phyloP scores from a whole-genome alignment of 1,284 basidiomycete genomes.

The Caloboletus firmus region DNA sequence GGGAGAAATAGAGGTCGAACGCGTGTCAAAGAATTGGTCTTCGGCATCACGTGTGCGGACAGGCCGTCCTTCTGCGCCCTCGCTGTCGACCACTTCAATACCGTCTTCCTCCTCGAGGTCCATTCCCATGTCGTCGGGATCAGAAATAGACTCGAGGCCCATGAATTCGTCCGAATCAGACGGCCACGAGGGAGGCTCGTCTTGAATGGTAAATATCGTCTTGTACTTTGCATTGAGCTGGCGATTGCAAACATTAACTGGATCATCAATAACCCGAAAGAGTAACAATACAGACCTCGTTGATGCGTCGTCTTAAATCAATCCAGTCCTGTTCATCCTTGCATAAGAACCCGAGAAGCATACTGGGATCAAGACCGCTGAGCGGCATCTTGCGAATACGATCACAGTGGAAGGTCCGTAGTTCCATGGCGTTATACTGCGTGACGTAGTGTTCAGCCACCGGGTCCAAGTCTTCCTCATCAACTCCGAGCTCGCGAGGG shows the following conservation, averaged over 20 bases:
- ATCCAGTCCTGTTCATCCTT: conserved; percentile 81
- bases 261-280: not conserved
- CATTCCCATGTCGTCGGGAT: conserved; percentile 67
- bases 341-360: conserved; percentile 92
- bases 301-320: conserved; percentile 75
- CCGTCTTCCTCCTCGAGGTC: conserved; percentile 46
- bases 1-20: conserved; percentile 42
- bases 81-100: conserved; percentile 30
- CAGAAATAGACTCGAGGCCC: conserved; percentile 78
- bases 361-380: conserved; percentile 90
- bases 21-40: conserved; percentile 50
- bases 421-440: conserved; percentile 64
- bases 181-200: conserved; percentile 83
- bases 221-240: conserved; percentile 60
- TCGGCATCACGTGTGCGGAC: conserved; percentile 30
- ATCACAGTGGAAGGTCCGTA: conserved; percentile 93
- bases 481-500: conserved; percentile 36
- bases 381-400: conserved; percentile 92
- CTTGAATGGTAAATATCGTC: conserved; percentile 79
- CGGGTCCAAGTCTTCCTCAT: conserved; percentile 43
- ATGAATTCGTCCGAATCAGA: conserved; percentile 72
- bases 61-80: conserved; percentile 17
- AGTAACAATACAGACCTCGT: conserved; percentile 52
- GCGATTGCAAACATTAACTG: conserved; percentile 3
- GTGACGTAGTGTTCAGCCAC: conserved; percentile 59